These are phyloP conservation scores for Kwoniella sp. DNA, from an alignment of 768 basidiomycete species.

Conservation along the genomic window DNA sequence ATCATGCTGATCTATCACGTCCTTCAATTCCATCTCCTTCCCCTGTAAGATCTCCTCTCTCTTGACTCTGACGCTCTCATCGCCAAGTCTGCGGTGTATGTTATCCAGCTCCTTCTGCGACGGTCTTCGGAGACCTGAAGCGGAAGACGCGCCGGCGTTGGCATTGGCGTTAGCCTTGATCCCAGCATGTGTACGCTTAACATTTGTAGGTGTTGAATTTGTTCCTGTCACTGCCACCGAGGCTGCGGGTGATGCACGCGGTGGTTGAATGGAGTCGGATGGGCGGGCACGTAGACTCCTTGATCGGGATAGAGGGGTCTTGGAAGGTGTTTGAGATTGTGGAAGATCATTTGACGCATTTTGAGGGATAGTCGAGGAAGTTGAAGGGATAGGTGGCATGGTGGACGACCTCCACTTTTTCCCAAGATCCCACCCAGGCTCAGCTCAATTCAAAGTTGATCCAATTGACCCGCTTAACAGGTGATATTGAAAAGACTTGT, in stretches of 20 bases:
- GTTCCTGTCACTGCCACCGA: not conserved
- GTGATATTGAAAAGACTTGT: not conserved
- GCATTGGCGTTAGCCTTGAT: not conserved
- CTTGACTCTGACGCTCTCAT: conserved; percentile 27
- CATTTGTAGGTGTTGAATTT: not conserved
- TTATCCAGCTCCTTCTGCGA: conserved; percentile 31
- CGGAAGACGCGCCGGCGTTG: not conserved
- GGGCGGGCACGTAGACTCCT: conserved; percentile 39
- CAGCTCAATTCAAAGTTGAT: not conserved
- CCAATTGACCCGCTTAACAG: not conserved
- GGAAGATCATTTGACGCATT: not conserved
- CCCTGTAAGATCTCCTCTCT: conserved; percentile 61
- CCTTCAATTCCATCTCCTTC: conserved; percentile 65
- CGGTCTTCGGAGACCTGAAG: conserved; percentile 13
- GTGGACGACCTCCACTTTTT: conserved; percentile 50
- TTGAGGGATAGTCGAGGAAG: not conserved
- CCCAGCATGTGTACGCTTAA: not conserved
- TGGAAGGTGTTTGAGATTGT: not conserved
- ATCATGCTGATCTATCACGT: conserved; percentile 57
- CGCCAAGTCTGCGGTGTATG: conserved; percentile 27
- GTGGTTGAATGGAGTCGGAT: conserved; percentile 10
- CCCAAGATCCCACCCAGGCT: not conserved
- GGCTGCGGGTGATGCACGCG: conserved; percentile 11
- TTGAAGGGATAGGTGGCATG: conserved; percentile 32
- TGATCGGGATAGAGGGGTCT: not conserved